These are phyloP conservation scores for Colletotrichum shisoi DNA, from an alignment of 2,329 filamentous ascomycete genomes.

Conservation along the genomic window DNA sequence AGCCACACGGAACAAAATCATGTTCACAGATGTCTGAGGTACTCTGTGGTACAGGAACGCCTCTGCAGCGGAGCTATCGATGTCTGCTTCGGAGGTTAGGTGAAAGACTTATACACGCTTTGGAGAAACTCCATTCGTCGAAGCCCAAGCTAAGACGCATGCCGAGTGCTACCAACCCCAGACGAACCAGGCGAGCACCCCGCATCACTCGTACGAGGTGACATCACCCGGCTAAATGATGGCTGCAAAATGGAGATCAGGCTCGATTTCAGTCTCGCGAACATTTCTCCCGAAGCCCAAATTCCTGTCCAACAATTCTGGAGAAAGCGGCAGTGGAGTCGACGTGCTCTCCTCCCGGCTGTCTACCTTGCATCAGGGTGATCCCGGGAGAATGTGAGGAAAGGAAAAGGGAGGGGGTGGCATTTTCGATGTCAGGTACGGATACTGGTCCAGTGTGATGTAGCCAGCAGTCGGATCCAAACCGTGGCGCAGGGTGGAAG, in stretches of 20 bases:
- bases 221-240: slow-evolving; percentile 16
- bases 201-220: slow-evolving; percentile 14
- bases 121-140: not conserved
- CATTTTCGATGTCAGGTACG: not conserved
- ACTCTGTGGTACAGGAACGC: too few relatives aligned
- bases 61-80: too few relatives aligned
- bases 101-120: slow-evolving; percentile 1
- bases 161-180: not conserved
- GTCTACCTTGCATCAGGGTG: not conserved
- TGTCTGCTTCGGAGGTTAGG: not conserved
- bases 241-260: slow-evolving; percentile 1
- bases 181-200: slow-evolving; percentile 8
- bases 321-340: not conserved
- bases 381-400: not conserved
- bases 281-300: not conserved
- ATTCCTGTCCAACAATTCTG: not conserved
- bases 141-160: not conserved
- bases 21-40: not conserved
- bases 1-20: not conserved
- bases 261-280: not conserved
- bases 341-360: not conserved
- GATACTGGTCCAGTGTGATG: not conserved
- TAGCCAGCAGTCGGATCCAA: not conserved
- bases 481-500: not conserved
- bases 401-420: not conserved